phyloP scores from a whole-genome alignment of 1,284 basidiomycete genomes.

The Sporisorium scitamineum region DNA sequence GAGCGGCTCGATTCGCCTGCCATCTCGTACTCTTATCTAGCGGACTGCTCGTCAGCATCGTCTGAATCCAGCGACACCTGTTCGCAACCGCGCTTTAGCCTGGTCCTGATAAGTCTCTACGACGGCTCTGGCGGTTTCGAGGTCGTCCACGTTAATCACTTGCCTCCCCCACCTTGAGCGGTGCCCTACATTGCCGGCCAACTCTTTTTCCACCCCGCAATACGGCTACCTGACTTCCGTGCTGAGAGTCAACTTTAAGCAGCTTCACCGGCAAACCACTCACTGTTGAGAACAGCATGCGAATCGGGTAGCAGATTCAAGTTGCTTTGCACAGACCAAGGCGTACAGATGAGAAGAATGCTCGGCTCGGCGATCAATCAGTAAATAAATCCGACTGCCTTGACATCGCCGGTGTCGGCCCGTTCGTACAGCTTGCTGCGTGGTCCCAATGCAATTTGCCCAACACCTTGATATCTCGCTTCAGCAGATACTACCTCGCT shows the following conservation, averaged over 20 bases:
- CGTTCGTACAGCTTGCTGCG: slow-evolving; percentile 18
- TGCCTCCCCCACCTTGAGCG: background rate
- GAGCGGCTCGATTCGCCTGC: background rate
- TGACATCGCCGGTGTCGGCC: slow-evolving; percentile 16
- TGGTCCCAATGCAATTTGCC: background rate
- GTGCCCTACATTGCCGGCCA: slow-evolving; percentile 10
- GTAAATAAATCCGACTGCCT: background rate
- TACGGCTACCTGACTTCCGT: background rate
- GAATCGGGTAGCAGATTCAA: background rate
- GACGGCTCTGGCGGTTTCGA: background rate
- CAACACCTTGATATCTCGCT: slow-evolving; percentile 11
- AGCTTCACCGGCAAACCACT: too few species aligned
- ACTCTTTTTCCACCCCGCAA: slow-evolving; percentile 7
- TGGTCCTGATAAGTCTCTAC: too few species aligned
- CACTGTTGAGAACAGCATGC: too few species aligned
- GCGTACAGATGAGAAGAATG: background rate
- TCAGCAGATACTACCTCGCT: slow-evolving; percentile 6
- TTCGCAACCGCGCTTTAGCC: too few species aligned
- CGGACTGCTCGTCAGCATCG: background rate
- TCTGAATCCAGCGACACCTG: background rate
- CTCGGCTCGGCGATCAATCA: slow-evolving; percentile 2
- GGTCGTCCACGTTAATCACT: background rate
- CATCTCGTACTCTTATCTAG: background rate
- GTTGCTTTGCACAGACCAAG: background rate
- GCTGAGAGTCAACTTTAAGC: too few species aligned